Evolutionary conservation across 805 yeast genomes (phyloP).

Genomic region (Myxozyma nipponensis): DNA sequence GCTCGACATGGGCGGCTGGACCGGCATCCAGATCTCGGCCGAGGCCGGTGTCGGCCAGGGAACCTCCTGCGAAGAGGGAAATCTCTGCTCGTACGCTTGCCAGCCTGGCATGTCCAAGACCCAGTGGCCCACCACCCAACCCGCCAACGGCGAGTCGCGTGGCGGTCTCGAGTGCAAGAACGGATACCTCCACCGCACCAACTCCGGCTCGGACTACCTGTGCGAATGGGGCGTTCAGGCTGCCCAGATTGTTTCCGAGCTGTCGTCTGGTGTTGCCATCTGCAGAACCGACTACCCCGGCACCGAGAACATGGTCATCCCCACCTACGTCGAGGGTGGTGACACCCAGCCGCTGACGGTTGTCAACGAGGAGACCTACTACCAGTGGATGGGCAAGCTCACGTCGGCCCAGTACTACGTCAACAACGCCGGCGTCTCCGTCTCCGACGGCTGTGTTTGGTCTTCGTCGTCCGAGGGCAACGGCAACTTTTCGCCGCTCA

Average conservation of each 20-base stretch:
- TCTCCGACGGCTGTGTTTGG: constrained; percentile 93
- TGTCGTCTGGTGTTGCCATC: constrained; percentile 68
- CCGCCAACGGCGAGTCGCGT: constrained; percentile 80
- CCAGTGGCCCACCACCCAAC: constrained; percentile 92
- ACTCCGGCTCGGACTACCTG: constrained; percentile 59
- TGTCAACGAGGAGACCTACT: constrained; percentile 74
- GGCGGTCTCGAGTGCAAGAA: constrained; percentile 84
- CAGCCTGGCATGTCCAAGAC: constrained; percentile 99
- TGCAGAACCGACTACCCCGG: constrained; percentile 99
- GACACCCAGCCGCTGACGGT: constrained; percentile 63
- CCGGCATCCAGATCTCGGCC: constrained; percentile 61
- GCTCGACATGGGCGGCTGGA: constrained; percentile 77
- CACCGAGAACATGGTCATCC: constrained; percentile 96
- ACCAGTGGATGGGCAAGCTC: constrained; percentile 67
- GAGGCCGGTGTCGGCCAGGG: constrained; percentile 60
- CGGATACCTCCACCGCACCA: constrained; percentile 82
- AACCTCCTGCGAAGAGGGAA: constrained; percentile 74
- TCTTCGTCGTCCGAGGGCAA: constrained; percentile 71
- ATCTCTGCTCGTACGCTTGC: constrained; percentile 96
- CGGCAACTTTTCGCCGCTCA: constrained; percentile 98
- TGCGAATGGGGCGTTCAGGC: constrained; percentile 83
- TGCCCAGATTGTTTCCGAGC: constrained; percentile 64
- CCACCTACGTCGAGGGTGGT: constrained; percentile 78
- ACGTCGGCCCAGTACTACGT: constrained; percentile 97
- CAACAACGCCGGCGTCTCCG: constrained; percentile 89